A percentile compares a stretch with the other conserved stretches of the same genome.
Conservation (phyloP, 495 filamentous ascomycete species). For the Cairneyella variabilis region DNA sequence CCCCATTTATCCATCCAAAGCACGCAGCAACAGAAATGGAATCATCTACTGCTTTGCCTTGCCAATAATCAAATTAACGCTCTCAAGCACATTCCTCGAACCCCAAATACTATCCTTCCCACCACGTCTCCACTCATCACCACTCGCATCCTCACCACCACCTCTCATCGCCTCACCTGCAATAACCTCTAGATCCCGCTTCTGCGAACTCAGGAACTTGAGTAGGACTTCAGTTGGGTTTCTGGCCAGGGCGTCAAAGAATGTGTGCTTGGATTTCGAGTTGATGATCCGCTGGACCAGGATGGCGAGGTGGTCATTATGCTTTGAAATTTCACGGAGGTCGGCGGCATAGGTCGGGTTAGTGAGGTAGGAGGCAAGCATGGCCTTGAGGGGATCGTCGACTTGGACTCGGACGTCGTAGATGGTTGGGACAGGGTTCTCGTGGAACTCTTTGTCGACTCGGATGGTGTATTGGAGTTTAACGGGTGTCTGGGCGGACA, state of each 20-base stretch:
- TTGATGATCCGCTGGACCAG: slow-evolving; percentile 73
- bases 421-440: slow-evolving; percentile 61
- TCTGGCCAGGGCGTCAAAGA: slow-evolving; percentile 67
- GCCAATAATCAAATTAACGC: slow-evolving; percentile 46
- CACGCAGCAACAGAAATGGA: not conserved
- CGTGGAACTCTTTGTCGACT: slow-evolving; percentile 81
- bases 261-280: slow-evolving; percentile 80
- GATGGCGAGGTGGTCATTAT: slow-evolving; percentile 82
- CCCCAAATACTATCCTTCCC: slow-evolving; percentile 49
- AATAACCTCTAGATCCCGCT: slow-evolving; percentile 84
- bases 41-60: slow-evolving; percentile 28
- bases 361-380: slow-evolving; percentile 56
- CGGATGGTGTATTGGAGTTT: slow-evolving; percentile 90
- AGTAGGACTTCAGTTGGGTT: slow-evolving; percentile 81
- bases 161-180: slow-evolving; percentile 73
- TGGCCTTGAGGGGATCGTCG: slow-evolving; percentile 74
- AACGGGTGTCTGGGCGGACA: slow-evolving; percentile 75
- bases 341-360: slow-evolving; percentile 54
- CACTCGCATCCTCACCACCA: slow-evolving; percentile 54
- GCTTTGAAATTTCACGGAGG: slow-evolving; percentile 62
- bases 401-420: slow-evolving; percentile 85
- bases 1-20: slow-evolving; percentile 3
- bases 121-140: slow-evolving; percentile 54
- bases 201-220: slow-evolving; percentile 83
- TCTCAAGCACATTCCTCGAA: slow-evolving; percentile 50